Base-by-base conservation (phyloP, 176 grass and related monocot species). In the Juncus inflexus region DNA sequence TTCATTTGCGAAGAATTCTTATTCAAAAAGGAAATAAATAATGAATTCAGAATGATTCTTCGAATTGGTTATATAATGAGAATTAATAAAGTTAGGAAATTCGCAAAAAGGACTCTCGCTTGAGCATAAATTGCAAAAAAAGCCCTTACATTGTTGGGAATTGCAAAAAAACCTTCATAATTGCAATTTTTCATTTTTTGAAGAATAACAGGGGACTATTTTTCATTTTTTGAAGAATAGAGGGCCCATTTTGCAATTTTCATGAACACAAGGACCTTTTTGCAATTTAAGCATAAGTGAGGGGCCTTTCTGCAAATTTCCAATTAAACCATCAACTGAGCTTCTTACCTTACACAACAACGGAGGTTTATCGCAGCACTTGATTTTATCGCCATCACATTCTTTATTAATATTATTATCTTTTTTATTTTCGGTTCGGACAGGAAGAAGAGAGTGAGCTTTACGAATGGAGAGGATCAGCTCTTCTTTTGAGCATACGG, bases 391-490 rank as follows among this genome's bases (percentile, higher is more conserved):
- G 13, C 86, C 79, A 81, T 60, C 80, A 75, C 70, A 37, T 63
- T 78, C 74, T 65, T 91, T 89, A 66, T 67, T 76, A 40, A 47
- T 66, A 73, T 60, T 77, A 45, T 47, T 42, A 38, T 80, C 77
- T 66, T 42, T 61, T 11, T 62, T 76, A 81, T 28, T 28, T 28
- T 58, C 42, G 56, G 38, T 56, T 47, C 53, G 69, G 51, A 70
- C 70, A 51, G 80, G 83, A 64, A 99, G 85, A 80, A 92, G 88
- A 65, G 77, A 84, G 66, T 83, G 83, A 37, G 76, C 71, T 77
- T 86, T 92, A 79, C 65, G 87, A 65, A 92, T 79, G 58, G 80
- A 92, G 12, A 69, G 49, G 42, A 92, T 49, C 12, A 89, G 79
- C 54, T 86, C 83, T 65, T 92, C 88, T 79, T 86, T 86, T 1